Percentiles rank a stretch among this genome's conserved stretches.
phyloP scores from a whole-genome alignment of 2,329 filamentous ascomycete species.

The Sporothrix dimorphospora region DNA sequence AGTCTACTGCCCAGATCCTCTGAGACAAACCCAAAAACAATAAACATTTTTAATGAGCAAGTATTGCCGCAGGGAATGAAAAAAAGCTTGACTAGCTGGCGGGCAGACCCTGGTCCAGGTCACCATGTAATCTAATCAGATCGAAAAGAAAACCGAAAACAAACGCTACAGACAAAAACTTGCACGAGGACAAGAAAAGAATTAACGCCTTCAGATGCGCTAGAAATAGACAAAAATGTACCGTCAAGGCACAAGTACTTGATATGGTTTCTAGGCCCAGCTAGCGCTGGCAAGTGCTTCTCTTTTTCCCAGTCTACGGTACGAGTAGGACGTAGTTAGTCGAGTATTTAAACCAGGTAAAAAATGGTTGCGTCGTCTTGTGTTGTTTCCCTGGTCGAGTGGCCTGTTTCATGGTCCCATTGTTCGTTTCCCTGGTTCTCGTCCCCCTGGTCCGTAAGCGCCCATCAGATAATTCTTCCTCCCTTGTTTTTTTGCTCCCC shows the following conservation, averaged over 20 bases:
- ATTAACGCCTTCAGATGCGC: neutral
- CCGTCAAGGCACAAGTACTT: too few relatives aligned
- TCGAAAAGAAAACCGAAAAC: neutral
- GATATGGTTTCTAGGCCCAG: too few relatives aligned
- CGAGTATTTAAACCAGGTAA: neutral
- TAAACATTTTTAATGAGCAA: neutral
- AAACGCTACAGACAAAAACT: neutral
- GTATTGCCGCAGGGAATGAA: neutral
- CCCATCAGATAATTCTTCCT: slow-evolving; percentile 8
- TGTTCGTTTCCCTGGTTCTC: neutral
- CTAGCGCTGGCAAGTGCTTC: neutral
- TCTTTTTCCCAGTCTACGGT: neutral
- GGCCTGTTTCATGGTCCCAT: neutral
- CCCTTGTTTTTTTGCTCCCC: neutral
- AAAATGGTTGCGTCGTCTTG: neutral
- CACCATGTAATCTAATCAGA: slow-evolving; percentile 12
- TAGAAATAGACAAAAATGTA: neutral
- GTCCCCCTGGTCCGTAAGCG: too few relatives aligned
- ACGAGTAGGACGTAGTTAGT: neutral
- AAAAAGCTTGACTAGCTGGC: neutral
- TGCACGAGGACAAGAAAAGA: neutral
- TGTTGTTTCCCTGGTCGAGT: neutral
- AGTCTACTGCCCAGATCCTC: too few relatives aligned
- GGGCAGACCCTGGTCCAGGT: neutral
- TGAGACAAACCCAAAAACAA: neutral